Percentiles rank a stretch among this genome's conserved stretches.
Evolutionary conservation across 495 filamentous ascomycete species (phyloP).

Genomic region (Hypomontagnella monticulosa): DNA sequence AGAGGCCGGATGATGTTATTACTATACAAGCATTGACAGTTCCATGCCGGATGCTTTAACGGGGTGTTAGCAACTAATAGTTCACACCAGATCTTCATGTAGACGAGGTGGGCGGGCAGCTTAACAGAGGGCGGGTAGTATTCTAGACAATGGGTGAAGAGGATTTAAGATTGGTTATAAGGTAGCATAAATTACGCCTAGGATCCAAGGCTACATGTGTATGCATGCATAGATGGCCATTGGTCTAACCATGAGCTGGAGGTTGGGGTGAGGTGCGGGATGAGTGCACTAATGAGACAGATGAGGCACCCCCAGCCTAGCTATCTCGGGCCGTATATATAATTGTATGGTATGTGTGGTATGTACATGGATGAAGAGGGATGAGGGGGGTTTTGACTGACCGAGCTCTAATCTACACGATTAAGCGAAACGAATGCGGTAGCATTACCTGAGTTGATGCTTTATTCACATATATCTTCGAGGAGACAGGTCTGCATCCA

Average conservation of each 20-base stretch:
- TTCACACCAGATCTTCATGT: slow-evolving; percentile 19
- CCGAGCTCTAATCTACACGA: slow-evolving; percentile 17
- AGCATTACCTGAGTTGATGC: slow-evolving; percentile 23
- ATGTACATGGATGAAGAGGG: slow-evolving; percentile 1
- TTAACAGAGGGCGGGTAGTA: slow-evolving; percentile 1
- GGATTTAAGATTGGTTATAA: slow-evolving; percentile 22
- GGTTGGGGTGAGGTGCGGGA: slow-evolving; percentile 33
- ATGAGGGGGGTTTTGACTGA: slow-evolving; percentile 17
- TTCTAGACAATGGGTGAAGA: slow-evolving; percentile 1
- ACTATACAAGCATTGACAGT: slow-evolving; percentile 53
- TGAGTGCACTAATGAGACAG: slow-evolving; percentile 25
- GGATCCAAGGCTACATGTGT: slow-evolving; percentile 31
- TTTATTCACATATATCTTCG: slow-evolving; percentile 30
- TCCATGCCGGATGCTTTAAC: slow-evolving; percentile 51
- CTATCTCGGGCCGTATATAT: slow-evolving; percentile 25
- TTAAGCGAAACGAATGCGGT: slow-evolving; percentile 31
- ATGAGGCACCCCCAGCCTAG: slow-evolving; percentile 10
- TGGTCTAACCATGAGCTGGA: slow-evolving; percentile 23
- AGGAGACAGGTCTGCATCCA: slow-evolving; percentile 21
- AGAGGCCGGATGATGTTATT: slow-evolving; percentile 42
- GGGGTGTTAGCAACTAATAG: slow-evolving; percentile 28
- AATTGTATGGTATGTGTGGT: slow-evolving; percentile 6
- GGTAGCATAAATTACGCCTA: slow-evolving; percentile 27
- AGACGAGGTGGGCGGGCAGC: neutral
- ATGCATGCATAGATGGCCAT: neutral